A percentile compares a stretch with the other conserved stretches of the same genome.
Conservation (phyloP, 441 rosid genomes). For the Bruguiera hainesii region DNA sequence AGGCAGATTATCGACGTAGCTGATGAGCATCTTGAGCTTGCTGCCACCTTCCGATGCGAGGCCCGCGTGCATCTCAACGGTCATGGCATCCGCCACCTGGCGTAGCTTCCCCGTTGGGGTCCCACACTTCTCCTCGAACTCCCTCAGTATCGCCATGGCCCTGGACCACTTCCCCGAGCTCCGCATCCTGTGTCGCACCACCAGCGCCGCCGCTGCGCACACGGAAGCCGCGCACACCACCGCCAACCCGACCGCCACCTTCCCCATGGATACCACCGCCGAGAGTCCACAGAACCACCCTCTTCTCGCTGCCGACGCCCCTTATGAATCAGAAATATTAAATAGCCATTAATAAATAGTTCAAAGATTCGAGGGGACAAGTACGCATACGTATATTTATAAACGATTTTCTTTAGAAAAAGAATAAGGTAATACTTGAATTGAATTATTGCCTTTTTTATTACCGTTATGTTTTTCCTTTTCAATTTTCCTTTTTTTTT, state of each 20-base stretch:
- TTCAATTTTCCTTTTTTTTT: too few species aligned
- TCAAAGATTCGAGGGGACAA: too few species aligned
- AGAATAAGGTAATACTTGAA: too few species aligned
- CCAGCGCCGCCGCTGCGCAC: constrained; percentile 58
- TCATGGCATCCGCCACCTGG: constrained; percentile 92
- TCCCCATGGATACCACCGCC: constrained; percentile 40
- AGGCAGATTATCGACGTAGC: constrained; percentile 95
- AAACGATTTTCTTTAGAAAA: too few species aligned
- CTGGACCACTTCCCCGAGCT: constrained; percentile 58
- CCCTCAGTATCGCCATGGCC: constrained; percentile 63
- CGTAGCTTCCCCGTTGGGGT: constrained; percentile 65
- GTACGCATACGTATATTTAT: too few species aligned
- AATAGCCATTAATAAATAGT: too few species aligned
- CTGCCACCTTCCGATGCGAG: constrained; percentile 95
- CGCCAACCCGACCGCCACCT: constrained; percentile 59
- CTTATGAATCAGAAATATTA: too few species aligned
- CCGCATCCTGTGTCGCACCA: constrained; percentile 52
- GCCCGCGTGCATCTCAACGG: constrained; percentile 97
- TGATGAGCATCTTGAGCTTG: constrained; percentile 93
- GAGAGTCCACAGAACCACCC: not conserved
- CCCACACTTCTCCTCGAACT: constrained; percentile 71
- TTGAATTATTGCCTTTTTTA: too few species aligned
- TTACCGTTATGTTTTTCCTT: too few species aligned
- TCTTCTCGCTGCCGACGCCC: not conserved
- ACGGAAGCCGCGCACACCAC: constrained; percentile 61